Evolutionary conservation across 1,139 yeast species (phyloP), one percentile per base, ranked within the genome.

Genomic region (Pichia sp.): DNA sequence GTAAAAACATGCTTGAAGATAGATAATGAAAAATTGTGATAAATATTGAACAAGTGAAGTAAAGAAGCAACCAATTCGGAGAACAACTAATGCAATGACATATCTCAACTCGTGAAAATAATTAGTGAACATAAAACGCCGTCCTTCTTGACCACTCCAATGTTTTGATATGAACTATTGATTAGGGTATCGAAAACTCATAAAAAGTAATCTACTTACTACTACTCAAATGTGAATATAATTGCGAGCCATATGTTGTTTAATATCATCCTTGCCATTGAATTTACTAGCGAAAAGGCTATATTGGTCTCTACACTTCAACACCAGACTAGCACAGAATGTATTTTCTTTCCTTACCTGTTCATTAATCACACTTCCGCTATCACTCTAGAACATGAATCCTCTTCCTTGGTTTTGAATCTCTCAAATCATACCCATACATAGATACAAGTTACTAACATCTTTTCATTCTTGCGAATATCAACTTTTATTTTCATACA

Each of bases 401-500:
- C 8, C 7, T 4, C 9, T 6, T 14, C 14, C 16, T 15, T 25
- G 5, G 13, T 23, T 23, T 25, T n/a, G 16, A 3, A 8, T 15
- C 11, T 13, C 10, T 25, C 4, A 3, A n/a, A n/a, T n/a, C n/a
- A n/a, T n/a, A n/a, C n/a, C n/a, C n/a, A n/a, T n/a, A n/a, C n/a
- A n/a, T n/a, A 3, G 27, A 25, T 14, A 3, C 27, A 14, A 9
- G 32, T 36, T 50, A 51, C 55, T 51, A 50, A 49, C 54, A 45
- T 37, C 22, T 18, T 27, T 14, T 10, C 29, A n/a, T 18, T 30
- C 21, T 7, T 10, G 20, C 17, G 10, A 8, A 12, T 23, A n/a
- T 23, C n/a, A 23, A 23, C n/a, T 25, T 17, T 35, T 27, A 32
- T 34, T 25, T 35, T 43, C 33, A 29, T 38, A 35, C 68, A 85